Base-by-base conservation (phyloP, 139 green algal genomes). In the Volvox reticuliferus region DNA sequence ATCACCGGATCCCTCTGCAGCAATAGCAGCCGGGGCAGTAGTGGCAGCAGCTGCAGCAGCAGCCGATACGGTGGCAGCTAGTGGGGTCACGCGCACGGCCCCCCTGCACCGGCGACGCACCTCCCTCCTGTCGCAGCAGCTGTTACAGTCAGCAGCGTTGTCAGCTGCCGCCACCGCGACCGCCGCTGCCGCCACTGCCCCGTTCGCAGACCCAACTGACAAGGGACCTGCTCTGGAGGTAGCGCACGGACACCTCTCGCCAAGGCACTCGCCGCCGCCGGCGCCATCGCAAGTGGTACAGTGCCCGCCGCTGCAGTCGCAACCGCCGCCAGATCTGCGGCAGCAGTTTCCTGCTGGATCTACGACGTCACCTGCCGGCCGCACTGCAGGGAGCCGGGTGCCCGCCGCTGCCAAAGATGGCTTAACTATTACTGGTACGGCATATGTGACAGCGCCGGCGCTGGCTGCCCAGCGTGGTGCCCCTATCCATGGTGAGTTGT, bases 71-170 rank as follows among this genome's bases (percentile, higher is more conserved):
- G 73, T 32, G 26, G 24, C 76, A 28, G 30, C 76, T 12, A 16
- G 65, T 28, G 65, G 21, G 65, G 9, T 2, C 65, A 24, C 21
- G 12, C 65, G 21, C 12, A 24, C 21, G 2, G 65, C 65, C 65
- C 21, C 65, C 6, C 65, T 73, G 65, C 36, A 63, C 36, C 36
- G 35, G 35, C 78, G 78, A 16, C 78, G 78, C 20, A 61, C 30
- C 35, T 84, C 78, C 12, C 36, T 84, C 20, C 78, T 84, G 37
- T 84, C 78, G 1, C 30, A 32, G 37, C 78, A 84, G 78, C 78
- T 84, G 36, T 84, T 35, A 18, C 20, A 32, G 78, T 67, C 78
- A 16, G n/a, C 78, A 35, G 78, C 36, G 12, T 55, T 55, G 44
- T 55, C 44, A 9, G 36, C 78, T 1, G 36, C 0, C 2, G 12